A percentile compares a stretch with the other conserved stretches of the same genome.
Conservation (phyloP, 768 basidiomycete genomes). For the Daedalea quercina region DNA sequence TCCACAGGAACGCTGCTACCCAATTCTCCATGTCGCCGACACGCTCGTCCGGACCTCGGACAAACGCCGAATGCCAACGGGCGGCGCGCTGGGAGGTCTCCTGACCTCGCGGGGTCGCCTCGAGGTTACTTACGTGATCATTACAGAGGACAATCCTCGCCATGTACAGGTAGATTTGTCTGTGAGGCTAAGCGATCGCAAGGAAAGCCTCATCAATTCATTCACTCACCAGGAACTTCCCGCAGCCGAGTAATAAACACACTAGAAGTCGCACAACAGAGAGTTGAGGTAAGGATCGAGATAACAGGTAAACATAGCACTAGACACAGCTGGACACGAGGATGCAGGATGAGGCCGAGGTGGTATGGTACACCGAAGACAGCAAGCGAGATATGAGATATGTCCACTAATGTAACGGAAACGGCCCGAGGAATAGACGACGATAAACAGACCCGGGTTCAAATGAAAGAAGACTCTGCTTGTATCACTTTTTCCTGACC, state of each 20-base stretch:
- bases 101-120: not conserved
- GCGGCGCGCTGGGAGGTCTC: not conserved
- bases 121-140: not conserved
- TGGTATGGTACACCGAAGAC: not conserved
- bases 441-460: constrained; percentile 1
- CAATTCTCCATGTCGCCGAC: not conserved
- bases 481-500: constrained; percentile 31
- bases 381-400: not conserved
- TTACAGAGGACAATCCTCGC: not conserved
- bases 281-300: not conserved
- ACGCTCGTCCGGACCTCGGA: not conserved
- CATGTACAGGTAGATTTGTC: not conserved
- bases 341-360: not conserved
- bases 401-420: not conserved
- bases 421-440: constrained; percentile 4
- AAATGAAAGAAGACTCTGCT: not conserved
- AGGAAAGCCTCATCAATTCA: not conserved
- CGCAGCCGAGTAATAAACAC: not conserved
- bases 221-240: not conserved
- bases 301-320: constrained; percentile 2
- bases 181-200: not conserved
- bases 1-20: not conserved
- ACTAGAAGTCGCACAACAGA: not conserved
- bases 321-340: constrained; percentile 1
- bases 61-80: not conserved